Percentiles rank a stretch among this genome's conserved stretches.
phyloP scores from a whole-genome alignment of 495 filamentous ascomycete genomes.

The Chaetomium tenue region DNA sequence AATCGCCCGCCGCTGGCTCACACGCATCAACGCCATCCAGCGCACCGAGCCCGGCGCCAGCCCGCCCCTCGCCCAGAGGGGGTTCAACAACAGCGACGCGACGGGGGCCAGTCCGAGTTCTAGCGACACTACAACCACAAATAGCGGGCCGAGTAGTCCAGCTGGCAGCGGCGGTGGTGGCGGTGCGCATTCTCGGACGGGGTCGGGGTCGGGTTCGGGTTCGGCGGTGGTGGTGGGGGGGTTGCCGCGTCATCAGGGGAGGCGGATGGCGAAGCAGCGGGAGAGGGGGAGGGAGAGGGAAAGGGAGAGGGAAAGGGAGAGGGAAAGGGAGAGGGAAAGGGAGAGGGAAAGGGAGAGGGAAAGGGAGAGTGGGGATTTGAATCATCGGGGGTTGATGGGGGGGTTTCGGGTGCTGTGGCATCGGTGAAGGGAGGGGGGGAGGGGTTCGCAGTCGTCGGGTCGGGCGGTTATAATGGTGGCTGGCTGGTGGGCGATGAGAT shows the following conservation, averaged over 20 bases:
- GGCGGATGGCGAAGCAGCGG: not conserved
- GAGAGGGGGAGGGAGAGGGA: not conserved
- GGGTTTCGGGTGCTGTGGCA: slow-evolving; percentile 8
- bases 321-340: no score
- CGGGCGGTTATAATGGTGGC: no score
- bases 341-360: not conserved
- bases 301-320: not conserved
- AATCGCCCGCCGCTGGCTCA: not conserved
- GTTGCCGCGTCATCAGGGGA: not conserved
- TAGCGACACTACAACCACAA: no score
- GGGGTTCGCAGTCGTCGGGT: no score
- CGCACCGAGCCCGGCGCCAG: not conserved
- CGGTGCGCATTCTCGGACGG: no score
- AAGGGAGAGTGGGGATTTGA: not conserved
- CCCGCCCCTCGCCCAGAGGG: not conserved
- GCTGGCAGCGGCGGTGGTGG: no score
- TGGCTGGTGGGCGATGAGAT: no score
- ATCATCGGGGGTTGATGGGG: not conserved
- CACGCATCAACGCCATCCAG: slow-evolving; percentile 1
- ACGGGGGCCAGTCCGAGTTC: no score
- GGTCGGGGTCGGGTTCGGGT: no score
- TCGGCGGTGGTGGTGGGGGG: no score
- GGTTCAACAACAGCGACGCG: not conserved
- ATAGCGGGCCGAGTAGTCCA: no score
- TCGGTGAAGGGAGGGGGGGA: not conserved